phyloP scores from a whole-genome alignment of 306 rosid species.

The Betula pendula region DNA sequence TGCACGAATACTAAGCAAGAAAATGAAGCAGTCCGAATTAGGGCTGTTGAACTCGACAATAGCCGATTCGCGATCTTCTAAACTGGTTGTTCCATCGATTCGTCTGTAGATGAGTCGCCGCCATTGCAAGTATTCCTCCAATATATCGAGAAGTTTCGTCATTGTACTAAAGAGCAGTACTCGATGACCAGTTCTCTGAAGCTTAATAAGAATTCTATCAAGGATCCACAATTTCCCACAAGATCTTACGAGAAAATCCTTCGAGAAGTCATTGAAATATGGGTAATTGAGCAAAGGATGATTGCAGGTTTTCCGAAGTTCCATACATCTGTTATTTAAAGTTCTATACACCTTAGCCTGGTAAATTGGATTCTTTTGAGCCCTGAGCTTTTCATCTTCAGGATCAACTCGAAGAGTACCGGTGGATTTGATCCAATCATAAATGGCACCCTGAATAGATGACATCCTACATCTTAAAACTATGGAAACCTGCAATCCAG shows the following conservation, averaged over 20 bases:
- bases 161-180: slow-evolving; percentile 96
- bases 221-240: slow-evolving; percentile 98
- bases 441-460: slow-evolving; percentile 86
- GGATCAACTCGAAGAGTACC: slow-evolving; percentile 98
- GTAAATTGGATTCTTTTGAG: slow-evolving; percentile 69
- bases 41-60: slow-evolving; percentile 91
- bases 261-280: slow-evolving; percentile 56
- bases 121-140: slow-evolving; percentile 96
- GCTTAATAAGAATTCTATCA: slow-evolving; percentile 90
- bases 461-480: slow-evolving; percentile 92
- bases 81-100: slow-evolving; percentile 95
- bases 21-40: slow-evolving; percentile 80
- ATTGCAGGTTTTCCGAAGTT: slow-evolving; percentile 94
- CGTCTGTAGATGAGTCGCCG: slow-evolving; percentile 79
- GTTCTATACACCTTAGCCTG: slow-evolving; percentile 78
- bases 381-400: slow-evolving; percentile 72
- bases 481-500: slow-evolving; percentile 74
- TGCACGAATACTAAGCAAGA: slow-evolving; percentile 97
- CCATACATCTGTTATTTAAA: slow-evolving; percentile 95
- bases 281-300: slow-evolving; percentile 94
- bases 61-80: slow-evolving; percentile 98
- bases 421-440: slow-evolving; percentile 95
- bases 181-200: slow-evolving; percentile 91
- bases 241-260: slow-evolving; percentile 71
- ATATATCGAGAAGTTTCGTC: slow-evolving; percentile 91